Percentiles rank a stretch among this genome's conserved stretches.
These are phyloP conservation scores for cucumber (Cucumis sativus) DNA, from an alignment of 306 rosid species.

Conservation along the genomic window DNA sequence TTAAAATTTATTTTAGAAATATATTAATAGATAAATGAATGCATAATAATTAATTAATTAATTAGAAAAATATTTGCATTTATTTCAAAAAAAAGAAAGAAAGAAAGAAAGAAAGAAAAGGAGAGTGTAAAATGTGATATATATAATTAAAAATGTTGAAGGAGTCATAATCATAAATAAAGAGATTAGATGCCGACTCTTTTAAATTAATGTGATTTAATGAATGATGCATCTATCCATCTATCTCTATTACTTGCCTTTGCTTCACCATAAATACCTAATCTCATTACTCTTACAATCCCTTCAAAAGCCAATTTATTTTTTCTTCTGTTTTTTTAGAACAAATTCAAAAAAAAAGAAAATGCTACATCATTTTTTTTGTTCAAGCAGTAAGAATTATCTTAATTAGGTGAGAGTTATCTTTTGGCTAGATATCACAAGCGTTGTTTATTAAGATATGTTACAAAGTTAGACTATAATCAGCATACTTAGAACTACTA, in stretches of 20 bases:
- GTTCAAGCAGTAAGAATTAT: too few species aligned
- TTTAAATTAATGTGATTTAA: background rate
- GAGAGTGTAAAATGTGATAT: background rate
- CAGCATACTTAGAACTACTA: too few species aligned
- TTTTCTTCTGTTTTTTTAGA: too few species aligned
- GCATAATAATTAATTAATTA: background rate
- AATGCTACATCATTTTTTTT: background rate
- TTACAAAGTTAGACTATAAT: too few species aligned
- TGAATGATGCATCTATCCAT: background rate
- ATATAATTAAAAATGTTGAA: background rate
- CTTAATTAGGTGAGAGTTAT: too few species aligned
- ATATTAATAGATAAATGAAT: too few species aligned
- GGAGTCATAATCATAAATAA: background rate
- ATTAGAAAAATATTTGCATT: background rate
- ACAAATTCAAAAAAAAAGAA: background rate
- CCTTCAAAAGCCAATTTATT: background rate
- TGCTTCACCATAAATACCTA: conserved; percentile 2
- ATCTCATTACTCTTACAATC: background rate
- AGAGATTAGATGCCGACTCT: conserved; percentile 5
- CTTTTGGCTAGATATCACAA: too few species aligned
- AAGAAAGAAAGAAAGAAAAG: background rate
- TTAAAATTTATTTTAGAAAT: too few species aligned
- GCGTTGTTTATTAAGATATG: too few species aligned
- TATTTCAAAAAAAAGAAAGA: background rate
- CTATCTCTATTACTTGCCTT: background rate